These are phyloP conservation scores for Macrophomina tecta DNA, from an alignment of 2,329 filamentous ascomycete genomes.

Conservation along the genomic window DNA sequence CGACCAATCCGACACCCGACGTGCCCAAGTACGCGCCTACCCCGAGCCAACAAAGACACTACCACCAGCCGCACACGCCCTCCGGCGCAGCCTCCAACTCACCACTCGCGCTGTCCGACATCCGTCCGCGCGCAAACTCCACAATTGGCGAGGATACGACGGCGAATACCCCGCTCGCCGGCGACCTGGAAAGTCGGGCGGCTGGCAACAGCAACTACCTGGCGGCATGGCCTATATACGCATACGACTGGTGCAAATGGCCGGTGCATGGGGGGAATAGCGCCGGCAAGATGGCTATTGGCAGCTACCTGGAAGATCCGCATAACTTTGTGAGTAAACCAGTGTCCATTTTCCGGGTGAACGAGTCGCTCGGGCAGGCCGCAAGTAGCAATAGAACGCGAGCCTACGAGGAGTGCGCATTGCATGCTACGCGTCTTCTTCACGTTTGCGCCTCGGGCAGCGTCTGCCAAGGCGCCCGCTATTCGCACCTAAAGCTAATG, in stretches of 20 bases:
- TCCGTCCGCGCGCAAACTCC: conserved; percentile 84
- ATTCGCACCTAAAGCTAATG: neutral
- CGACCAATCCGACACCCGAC: conserved; percentile 65
- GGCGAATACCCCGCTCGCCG: conserved; percentile 62
- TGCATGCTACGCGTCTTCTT: too few species aligned
- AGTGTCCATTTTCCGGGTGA: neutral
- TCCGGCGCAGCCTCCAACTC: conserved; percentile 75
- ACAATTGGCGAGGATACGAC: conserved; percentile 74
- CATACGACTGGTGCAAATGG: conserved; percentile 99
- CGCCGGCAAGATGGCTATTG: conserved; percentile 90
- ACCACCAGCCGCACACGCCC: conserved; percentile 53
- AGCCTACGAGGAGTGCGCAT: neutral
- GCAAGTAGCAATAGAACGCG: neutral
- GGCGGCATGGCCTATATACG: conserved; percentile 93
- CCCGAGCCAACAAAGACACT: conserved; percentile 65
- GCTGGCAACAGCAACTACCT: conserved; percentile 87
- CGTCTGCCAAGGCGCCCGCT: too few species aligned
- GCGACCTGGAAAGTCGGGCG: conserved; percentile 70
- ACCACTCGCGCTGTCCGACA: conserved; percentile 88
- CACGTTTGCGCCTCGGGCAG: too few species aligned
- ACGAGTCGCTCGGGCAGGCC: neutral
- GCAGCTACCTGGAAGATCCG: conserved; percentile 95
- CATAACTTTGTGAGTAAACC: conserved; percentile 83
- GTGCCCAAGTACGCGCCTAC: conserved; percentile 50
- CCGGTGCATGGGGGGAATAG: conserved; percentile 71